phyloP scores from a whole-genome alignment of 169 alveolate species.

The Plasmodium yoelii region DNA sequence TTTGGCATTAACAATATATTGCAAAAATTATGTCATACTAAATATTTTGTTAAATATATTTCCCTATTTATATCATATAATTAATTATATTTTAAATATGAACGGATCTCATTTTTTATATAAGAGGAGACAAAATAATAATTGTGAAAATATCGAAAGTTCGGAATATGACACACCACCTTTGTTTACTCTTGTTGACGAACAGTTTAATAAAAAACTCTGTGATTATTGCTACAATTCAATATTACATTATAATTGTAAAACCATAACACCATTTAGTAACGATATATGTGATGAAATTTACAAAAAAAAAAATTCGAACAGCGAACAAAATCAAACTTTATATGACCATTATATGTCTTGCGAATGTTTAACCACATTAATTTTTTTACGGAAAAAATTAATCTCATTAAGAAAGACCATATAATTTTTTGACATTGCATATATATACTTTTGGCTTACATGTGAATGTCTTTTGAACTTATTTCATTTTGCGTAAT shows the following conservation, averaged over 20 bases:
- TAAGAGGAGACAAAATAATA: constrained; percentile 22
- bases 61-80: constrained; percentile 61
- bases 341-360: constrained; percentile 72
- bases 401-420: constrained; percentile 30
- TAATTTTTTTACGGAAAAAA: constrained; percentile 50
- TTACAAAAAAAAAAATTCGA: constrained; percentile 31
- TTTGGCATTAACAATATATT: constrained; percentile 60
- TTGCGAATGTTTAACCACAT: constrained; percentile 49
- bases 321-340: background rate
- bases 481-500: too few relatives aligned
- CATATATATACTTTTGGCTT: background rate
- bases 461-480: too few relatives aligned
- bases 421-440: constrained; percentile 24
- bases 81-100: constrained; percentile 73
- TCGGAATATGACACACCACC: background rate
- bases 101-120: constrained; percentile 46
- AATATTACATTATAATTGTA: constrained; percentile 47
- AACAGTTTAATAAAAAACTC: constrained; percentile 50
- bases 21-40: constrained; percentile 69
- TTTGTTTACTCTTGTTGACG: constrained; percentile 13
- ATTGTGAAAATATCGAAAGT: background rate
- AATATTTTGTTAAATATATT: constrained; percentile 52
- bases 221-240: constrained; percentile 65
- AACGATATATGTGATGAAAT: constrained; percentile 11
- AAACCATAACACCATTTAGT: constrained; percentile 42